Conservation (phyloP, 2,329 filamentous ascomycete species). For the Didymellaceae sp. region DNA sequence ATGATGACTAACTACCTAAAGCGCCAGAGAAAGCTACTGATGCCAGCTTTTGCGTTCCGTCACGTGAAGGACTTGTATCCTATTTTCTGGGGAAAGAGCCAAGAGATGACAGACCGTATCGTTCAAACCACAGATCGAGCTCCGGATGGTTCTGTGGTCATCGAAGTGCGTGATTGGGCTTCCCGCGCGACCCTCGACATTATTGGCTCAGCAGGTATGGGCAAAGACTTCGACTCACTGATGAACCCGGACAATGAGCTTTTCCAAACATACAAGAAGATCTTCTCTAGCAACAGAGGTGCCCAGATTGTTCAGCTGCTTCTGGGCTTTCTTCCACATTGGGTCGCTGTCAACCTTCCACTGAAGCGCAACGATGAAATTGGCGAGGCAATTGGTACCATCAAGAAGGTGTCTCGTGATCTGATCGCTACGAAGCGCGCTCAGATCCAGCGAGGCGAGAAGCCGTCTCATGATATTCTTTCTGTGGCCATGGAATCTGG, state of each 20-base stretch:
- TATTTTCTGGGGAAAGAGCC: slow-evolving; percentile 57
- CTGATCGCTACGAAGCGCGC: slow-evolving; percentile 75
- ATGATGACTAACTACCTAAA: slow-evolving; percentile 20
- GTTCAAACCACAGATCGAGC: slow-evolving; percentile 31
- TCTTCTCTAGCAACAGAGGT: slow-evolving; percentile 57
- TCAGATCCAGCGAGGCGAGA: slow-evolving; percentile 55
- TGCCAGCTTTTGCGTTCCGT: slow-evolving; percentile 58
- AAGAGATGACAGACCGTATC: slow-evolving; percentile 51
- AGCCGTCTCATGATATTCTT: slow-evolving; percentile 72
- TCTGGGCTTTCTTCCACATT: slow-evolving; percentile 66
- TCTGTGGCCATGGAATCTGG: slow-evolving; percentile 80
- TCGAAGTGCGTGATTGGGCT: slow-evolving; percentile 56
- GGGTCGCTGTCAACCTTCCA: slow-evolving; percentile 69
- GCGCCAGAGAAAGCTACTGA: slow-evolving; percentile 56
- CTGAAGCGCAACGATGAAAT: slow-evolving; percentile 67
- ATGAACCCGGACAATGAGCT: slow-evolving; percentile 59
- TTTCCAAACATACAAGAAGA: slow-evolving; percentile 58
- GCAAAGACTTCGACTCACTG: slow-evolving; percentile 62
- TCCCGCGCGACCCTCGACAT: slow-evolving; percentile 64
- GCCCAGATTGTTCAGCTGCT: slow-evolving; percentile 65
- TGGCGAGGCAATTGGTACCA: slow-evolving; percentile 42
- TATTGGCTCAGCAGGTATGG: slow-evolving; percentile 64
- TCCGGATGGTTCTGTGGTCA: slow-evolving; percentile 38
- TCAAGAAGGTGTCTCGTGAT: slow-evolving; percentile 67
- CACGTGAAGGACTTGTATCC: slow-evolving; percentile 59